phyloP scores from a whole-genome alignment of 2,329 filamentous ascomycete species.

The Simplicillium sp. region DNA sequence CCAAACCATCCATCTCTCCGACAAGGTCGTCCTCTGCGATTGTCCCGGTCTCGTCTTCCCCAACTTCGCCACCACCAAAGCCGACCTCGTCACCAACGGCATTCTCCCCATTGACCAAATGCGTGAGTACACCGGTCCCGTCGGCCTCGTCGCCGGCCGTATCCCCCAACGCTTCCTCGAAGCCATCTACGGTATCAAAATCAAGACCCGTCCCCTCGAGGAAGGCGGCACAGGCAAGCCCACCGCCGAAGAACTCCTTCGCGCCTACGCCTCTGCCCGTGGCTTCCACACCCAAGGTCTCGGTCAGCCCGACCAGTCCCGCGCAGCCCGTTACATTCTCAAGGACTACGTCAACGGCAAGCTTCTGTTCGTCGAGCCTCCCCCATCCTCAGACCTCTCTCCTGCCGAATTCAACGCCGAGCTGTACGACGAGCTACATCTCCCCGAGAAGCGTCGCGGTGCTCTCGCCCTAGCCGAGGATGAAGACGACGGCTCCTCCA shows the following conservation, averaged over 20 bases:
- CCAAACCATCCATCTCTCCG: conserved; percentile 91
- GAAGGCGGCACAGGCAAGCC: conserved; percentile 87
- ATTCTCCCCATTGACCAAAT: conserved; percentile 94
- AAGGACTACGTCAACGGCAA: conserved; percentile 99
- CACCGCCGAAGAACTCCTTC: conserved; percentile 75
- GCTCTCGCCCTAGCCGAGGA: conserved; percentile 35
- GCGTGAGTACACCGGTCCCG: conserved; percentile 83
- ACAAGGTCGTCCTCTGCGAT: conserved; percentile 87
- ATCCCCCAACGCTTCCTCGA: conserved; percentile 87
- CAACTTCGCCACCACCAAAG: conserved; percentile 95
- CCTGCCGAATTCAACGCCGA: conserved; percentile 71
- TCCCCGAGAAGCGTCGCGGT: conserved; percentile 71
- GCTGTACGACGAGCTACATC: conserved; percentile 73
- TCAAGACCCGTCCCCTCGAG: conserved; percentile 68
- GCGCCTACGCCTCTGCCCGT: conserved; percentile 77
- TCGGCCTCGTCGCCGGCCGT: conserved; percentile 69
- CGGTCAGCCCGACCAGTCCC: conserved; percentile 86
- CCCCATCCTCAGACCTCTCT: conserved; percentile 62
- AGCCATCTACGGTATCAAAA: conserved; percentile 87
- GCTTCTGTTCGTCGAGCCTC: conserved; percentile 83
- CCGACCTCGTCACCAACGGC: conserved; percentile 90
- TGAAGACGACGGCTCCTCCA: conserved; percentile 17
- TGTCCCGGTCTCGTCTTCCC: conserved; percentile 97
- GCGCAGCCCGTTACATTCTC: conserved; percentile 79
- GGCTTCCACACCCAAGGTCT: conserved; percentile 86